phyloP scores from a whole-genome alignment of 164 flowering plant species.

The Annona squamosa region DNA sequence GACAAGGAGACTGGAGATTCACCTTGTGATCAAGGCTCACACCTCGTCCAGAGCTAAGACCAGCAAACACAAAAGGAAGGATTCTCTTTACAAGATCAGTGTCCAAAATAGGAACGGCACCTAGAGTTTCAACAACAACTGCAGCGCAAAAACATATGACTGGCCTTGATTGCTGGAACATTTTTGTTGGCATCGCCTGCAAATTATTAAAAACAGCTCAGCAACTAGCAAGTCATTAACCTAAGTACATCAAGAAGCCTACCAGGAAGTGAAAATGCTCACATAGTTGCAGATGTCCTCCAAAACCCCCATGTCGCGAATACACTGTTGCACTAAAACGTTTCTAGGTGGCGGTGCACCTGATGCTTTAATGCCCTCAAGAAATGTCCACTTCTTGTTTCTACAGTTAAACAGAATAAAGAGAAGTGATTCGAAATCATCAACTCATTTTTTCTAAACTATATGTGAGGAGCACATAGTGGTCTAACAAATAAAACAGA shows the following conservation, averaged over 20 bases:
- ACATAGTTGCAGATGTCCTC: slow-evolving; percentile 73
- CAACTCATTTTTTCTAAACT: not conserved
- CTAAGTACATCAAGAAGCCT: not conserved
- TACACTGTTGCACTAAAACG: slow-evolving; percentile 82
- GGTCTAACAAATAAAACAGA: not conserved
- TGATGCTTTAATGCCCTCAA: slow-evolving; percentile 71
- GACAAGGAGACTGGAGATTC: not conserved
- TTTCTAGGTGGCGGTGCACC: slow-evolving; percentile 93
- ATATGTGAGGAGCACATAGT: not conserved
- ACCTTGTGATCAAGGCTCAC: slow-evolving; percentile 65
- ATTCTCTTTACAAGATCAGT: slow-evolving; percentile 49
- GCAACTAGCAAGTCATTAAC: not conserved
- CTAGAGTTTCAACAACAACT: slow-evolving; percentile 62
- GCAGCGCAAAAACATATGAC: slow-evolving; percentile 69
- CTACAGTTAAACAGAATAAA: slow-evolving; percentile 26
- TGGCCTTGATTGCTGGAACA: slow-evolving; percentile 43
- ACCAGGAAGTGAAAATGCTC: slow-evolving; percentile 20
- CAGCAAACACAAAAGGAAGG: slow-evolving; percentile 57
- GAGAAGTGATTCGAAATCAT: not conserved
- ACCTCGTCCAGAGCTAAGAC: slow-evolving; percentile 41
- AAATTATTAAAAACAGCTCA: not conserved
- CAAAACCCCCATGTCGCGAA: slow-evolving; percentile 66
- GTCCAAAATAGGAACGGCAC: slow-evolving; percentile 42
- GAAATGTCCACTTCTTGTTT: slow-evolving; percentile 74
- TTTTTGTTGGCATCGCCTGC: slow-evolving; percentile 65